Evolutionary conservation across 2,329 filamentous ascomycete species (phyloP), one percentile per base, ranked within the genome.

Genomic region (Aschersonia sp.): DNA sequence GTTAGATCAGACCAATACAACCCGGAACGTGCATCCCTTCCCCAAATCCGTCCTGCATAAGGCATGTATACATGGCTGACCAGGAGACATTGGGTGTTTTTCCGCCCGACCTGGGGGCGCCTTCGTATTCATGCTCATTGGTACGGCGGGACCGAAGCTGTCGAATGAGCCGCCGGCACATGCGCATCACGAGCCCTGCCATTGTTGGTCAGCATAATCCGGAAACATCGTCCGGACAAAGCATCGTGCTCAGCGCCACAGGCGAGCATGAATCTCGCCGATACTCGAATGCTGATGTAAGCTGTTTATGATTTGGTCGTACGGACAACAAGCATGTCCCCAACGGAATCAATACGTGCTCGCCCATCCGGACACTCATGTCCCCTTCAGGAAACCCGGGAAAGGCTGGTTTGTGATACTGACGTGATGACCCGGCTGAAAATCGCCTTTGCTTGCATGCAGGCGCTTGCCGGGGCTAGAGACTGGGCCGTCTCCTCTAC

Each of bases 381-480:
- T 9, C 40, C 40, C n/a, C 14, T 41, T 41, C 40, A n/a, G 14
- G 40, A n/a, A 41, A 41, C 40, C 14, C 14, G 40, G 40, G 11
- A 41, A 41, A n/a, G 40, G 40, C 6, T n/a, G 40, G 7, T 12
- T n/a, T 22, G 35, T 37, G 35, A 12, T 12, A 37, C 12, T 12
- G 35, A 37, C 35, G 12, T 8, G 14, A 22, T 12, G 14, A 43
- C 5, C 5, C 8, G 40, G 45, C 45, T 46, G 12, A 35, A 37
- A 39, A 30, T 41, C 12, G 37, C 22, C 45, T 37, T 46, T 40
- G 41, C 47, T 35, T 46, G 47, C 48, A 44, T 45, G 45, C 42
- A 45, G 48, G 49, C 49, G 50, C 50, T 52, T 51, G 47, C 47
- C 41, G 12, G 11, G 45, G 48, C 40, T 45, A 43, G 45, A 47